A percentile compares a stretch with the other conserved stretches of the same genome.
phyloP scores from a whole-genome alignment of 2,329 filamentous ascomycete species.

The Colletotrichum falcatum region DNA sequence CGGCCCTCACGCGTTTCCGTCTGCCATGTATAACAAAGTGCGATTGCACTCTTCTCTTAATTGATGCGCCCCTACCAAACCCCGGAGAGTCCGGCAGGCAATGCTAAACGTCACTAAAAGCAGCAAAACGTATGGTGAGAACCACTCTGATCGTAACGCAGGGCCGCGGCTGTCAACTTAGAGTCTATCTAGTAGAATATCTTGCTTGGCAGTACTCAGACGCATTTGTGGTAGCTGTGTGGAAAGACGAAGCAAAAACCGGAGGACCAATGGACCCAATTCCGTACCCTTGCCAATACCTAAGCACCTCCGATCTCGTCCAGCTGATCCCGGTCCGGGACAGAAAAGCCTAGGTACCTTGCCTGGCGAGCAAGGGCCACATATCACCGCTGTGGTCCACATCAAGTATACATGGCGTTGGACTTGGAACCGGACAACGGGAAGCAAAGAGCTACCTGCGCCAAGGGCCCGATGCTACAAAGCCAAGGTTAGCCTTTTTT shows the following conservation, averaged over 20 bases:
- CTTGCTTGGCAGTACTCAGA: too few species aligned
- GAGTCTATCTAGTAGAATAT: not conserved
- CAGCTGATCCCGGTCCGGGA: conserved; percentile 3
- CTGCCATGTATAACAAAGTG: conserved; percentile 8
- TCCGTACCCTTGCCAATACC: too few species aligned
- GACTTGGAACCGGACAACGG: conserved; percentile 1
- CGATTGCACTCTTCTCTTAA: not conserved
- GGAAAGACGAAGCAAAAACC: too few species aligned
- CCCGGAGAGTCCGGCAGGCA: not conserved
- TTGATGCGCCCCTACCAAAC: not conserved
- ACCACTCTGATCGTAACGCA: not conserved
- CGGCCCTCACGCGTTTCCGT: not conserved
- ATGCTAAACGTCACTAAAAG: not conserved
- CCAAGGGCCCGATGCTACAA: conserved; percentile 10
- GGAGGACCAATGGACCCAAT: too few species aligned
- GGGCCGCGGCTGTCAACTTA: not conserved
- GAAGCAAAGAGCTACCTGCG: not conserved
- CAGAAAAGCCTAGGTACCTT: not conserved
- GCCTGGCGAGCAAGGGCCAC: not conserved
- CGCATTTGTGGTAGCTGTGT: not conserved
- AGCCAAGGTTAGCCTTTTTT: conserved; percentile 25
- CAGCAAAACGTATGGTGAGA: not conserved
- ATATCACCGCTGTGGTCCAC: not conserved
- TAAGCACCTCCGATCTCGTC: not conserved
- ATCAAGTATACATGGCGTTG: not conserved